These are phyloP conservation scores for Arthrocladium fulminans DNA, from an alignment of 2,329 filamentous ascomycete species.

Conservation along the genomic window DNA sequence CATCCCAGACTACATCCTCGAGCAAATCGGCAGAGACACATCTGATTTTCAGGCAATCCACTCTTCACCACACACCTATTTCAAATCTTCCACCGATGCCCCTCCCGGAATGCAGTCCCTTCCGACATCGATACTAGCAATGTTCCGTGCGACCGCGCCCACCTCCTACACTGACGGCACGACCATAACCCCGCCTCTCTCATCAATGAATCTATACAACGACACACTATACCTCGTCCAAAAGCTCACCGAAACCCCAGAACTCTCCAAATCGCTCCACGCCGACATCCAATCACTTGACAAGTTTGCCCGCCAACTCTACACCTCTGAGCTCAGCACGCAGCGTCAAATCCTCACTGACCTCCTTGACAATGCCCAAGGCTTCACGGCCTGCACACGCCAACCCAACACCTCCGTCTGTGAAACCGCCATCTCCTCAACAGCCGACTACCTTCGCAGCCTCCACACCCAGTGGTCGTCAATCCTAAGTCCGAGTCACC, in stretches of 20 bases:
- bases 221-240: constrained; percentile 52
- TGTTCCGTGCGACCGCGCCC: constrained; percentile 43
- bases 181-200: constrained; percentile 35
- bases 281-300: constrained; percentile 49
- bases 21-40: constrained; percentile 34
- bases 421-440: constrained; percentile 50
- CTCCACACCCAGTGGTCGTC: constrained; percentile 50
- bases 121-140: constrained; percentile 40
- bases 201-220: constrained; percentile 58
- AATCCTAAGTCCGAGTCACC: constrained; percentile 50
- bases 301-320: constrained; percentile 52
- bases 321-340: constrained; percentile 56
- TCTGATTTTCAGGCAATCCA: constrained; percentile 33
- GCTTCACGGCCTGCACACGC: constrained; percentile 51
- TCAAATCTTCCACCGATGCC: constrained; percentile 27
- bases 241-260: constrained; percentile 38
- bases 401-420: constrained; percentile 52
- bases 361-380: constrained; percentile 54
- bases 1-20: constrained; percentile 66
- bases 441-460: constrained; percentile 48
- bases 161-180: constrained; percentile 31
- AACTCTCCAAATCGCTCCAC: constrained; percentile 37
- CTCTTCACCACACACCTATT: constrained; percentile 29
- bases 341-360: constrained; percentile 55
- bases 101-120: constrained; percentile 37